Base-by-base conservation (phyloP, 192 early-diverging fungal species). In the Mortierella claussenii region DNA sequence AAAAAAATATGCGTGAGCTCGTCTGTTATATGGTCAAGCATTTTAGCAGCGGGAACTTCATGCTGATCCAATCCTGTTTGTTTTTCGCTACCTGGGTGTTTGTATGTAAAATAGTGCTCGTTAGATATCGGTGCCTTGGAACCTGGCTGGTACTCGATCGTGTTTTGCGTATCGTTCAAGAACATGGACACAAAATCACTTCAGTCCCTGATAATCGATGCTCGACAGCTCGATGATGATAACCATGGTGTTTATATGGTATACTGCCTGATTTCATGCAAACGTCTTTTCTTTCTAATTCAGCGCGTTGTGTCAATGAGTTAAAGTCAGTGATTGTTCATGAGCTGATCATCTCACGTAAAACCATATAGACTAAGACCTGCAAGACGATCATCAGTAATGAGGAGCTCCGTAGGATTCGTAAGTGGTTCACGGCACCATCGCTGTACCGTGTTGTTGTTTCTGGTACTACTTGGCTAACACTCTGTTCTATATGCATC, bases 121-220 rank as follows among this genome's bases (percentile, higher is more conserved):
- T 31, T 62, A 6, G 60, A 62, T 27, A 37, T 62, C 36, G 30
- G 26, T 18, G 21, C 36, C 15, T 36, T 62, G 20, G 34, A 48
- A 13, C 24, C 60, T 51, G 60, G 60, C 5, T 62, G 60, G 60
- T 62, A 62, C 36, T 62, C 60, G 48, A 36, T 62, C 30, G 60
- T 62, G 11, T 51, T 62, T 20, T 51, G 60, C 28, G 47, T 51
- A 8, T 62, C 60, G 1, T 50, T 62, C 36, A 62, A 50, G 60
- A 62, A 62, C 47, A 62, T 62, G 60, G 60, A 62, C 26, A 52
- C 37, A 11, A 50, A 62, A 11, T 42, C 48, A 28, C 34, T 62
- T 0, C 28, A 52, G n/a, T 62, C 60, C 0, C 30, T 62, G 34
- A 62, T 47, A 0, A 62, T 62, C 15, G 48, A 62, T 28, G 60